Percentiles rank a stretch among this genome's conserved stretches.
Evolutionary conservation across 768 basidiomycete genomes (phyloP).

Genomic region (Boletellus emodensis): DNA sequence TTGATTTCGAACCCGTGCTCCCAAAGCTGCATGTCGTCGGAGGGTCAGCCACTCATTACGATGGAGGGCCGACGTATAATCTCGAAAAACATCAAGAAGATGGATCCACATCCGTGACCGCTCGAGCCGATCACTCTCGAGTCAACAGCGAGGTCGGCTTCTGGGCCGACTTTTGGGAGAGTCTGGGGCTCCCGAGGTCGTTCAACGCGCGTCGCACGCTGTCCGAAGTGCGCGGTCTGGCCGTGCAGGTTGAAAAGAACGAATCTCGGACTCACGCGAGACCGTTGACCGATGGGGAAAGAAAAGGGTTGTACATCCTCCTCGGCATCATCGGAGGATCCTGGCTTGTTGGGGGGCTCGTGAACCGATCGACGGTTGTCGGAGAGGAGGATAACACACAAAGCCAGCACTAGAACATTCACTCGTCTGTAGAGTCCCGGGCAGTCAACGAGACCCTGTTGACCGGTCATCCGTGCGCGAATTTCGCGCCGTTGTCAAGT

Average conservation of each 20-base stretch:
- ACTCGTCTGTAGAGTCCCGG: slow-evolving; percentile 2
- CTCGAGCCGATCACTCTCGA: slow-evolving; percentile 11
- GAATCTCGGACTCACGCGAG: slow-evolving; percentile 24
- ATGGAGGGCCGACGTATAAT: slow-evolving; percentile 45
- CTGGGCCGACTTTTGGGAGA: slow-evolving; percentile 36
- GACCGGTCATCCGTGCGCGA: neutral
- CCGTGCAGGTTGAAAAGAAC: slow-evolving; percentile 13
- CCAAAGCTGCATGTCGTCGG: slow-evolving; percentile 53
- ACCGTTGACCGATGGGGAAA: slow-evolving; percentile 42
- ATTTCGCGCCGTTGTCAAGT: neutral
- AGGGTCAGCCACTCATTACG: slow-evolving; percentile 43
- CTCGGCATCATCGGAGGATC: slow-evolving; percentile 48
- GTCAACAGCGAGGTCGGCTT: slow-evolving; percentile 19
- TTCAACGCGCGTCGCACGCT: slow-evolving; percentile 22
- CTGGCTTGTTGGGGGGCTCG: slow-evolving; percentile 40
- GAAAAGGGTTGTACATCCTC: slow-evolving; percentile 45
- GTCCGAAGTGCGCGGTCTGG: slow-evolving; percentile 6
- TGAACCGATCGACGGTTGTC: slow-evolving; percentile 12
- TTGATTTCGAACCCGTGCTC: slow-evolving; percentile 20
- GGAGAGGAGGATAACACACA: slow-evolving; percentile 9
- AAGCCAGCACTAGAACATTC: slow-evolving; percentile 13
- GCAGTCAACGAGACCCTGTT: neutral
- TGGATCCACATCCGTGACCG: neutral
- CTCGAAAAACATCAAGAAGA: slow-evolving; percentile 27
- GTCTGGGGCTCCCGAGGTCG: slow-evolving; percentile 34